Percentiles rank a stretch among this genome's conserved stretches.
These are phyloP conservation scores for Scutellaria baicalensis DNA, from an alignment of 257 asterid genomes.

Conservation along the genomic window DNA sequence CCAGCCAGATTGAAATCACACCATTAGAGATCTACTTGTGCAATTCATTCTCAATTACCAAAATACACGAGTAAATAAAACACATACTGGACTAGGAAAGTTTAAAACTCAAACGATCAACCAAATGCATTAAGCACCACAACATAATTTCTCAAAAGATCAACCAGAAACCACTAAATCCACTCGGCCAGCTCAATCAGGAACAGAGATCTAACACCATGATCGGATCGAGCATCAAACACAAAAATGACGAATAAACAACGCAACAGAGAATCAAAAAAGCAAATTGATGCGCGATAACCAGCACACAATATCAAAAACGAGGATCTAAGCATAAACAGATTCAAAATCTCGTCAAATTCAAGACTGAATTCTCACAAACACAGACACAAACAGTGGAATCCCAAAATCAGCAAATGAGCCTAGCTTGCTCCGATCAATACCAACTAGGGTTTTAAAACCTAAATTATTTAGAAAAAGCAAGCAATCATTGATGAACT, in stretches of 20 bases:
- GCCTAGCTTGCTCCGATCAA: neutral
- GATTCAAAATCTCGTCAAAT: neutral
- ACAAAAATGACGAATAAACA: neutral
- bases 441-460: conserved; percentile 8
- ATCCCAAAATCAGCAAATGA: neutral
- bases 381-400: neutral
- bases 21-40: neutral
- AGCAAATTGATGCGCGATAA: neutral
- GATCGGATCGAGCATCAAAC: conserved; percentile 19
- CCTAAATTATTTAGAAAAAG: neutral
- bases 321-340: conserved; percentile 3
- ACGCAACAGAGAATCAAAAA: neutral
- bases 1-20: neutral
- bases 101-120: neutral
- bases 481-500: neutral
- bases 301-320: neutral
- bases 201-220: conserved; percentile 17
- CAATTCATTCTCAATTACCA: no score
- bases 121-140: neutral
- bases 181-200: neutral
- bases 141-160: neutral
- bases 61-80: neutral
- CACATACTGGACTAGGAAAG: no score
- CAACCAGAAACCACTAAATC: neutral
- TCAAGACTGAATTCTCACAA: neutral